phyloP scores from a whole-genome alignment of 2,329 filamentous ascomycete genomes.

The Macrophomina tecta region DNA sequence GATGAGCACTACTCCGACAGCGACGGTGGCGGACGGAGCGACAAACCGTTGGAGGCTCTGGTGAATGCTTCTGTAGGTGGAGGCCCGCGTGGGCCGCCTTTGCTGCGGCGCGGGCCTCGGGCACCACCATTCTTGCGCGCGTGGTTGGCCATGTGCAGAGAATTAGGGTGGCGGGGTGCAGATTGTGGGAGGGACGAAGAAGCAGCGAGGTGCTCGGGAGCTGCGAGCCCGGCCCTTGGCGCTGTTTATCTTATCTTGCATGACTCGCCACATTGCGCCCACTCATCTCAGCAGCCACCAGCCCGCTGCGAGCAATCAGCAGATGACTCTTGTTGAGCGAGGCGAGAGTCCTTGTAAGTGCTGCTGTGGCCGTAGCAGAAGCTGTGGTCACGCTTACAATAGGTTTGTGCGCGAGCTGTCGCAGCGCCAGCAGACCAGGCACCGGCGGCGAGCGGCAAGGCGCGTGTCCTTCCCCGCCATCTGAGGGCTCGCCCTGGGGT shows the following conservation, averaged over 20 bases:
- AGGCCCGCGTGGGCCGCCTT: slow-evolving; percentile 2
- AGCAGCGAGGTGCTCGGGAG: slow-evolving; percentile 14
- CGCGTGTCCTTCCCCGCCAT: slow-evolving; percentile 22
- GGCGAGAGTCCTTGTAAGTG: no score
- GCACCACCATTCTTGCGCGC: slow-evolving; percentile 16
- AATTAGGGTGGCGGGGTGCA: not conserved
- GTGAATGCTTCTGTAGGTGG: not conserved
- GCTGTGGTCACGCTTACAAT: not conserved
- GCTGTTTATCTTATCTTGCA: slow-evolving; percentile 21
- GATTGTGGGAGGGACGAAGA: not conserved
- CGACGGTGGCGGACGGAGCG: not conserved
- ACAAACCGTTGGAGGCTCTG: slow-evolving; percentile 11
- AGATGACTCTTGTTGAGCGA: not conserved
- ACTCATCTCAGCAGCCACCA: not conserved
- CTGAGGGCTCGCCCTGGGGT: slow-evolving; percentile 18
- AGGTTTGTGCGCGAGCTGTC: not conserved
- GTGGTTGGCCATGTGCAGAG: slow-evolving; percentile 20
- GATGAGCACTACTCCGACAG: not conserved
- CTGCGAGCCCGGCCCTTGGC: slow-evolving; percentile 3
- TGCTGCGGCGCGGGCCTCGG: slow-evolving; percentile 4
- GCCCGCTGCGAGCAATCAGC: not conserved
- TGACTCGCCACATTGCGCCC: not conserved
- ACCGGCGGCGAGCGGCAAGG: slow-evolving; percentile 7
- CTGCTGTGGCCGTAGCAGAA: no score
- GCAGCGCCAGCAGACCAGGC: slow-evolving; percentile 7